These are phyloP conservation scores for Conoideocrella luteorostrata DNA, from an alignment of 2,329 filamentous ascomycete species.

Conservation along the genomic window DNA sequence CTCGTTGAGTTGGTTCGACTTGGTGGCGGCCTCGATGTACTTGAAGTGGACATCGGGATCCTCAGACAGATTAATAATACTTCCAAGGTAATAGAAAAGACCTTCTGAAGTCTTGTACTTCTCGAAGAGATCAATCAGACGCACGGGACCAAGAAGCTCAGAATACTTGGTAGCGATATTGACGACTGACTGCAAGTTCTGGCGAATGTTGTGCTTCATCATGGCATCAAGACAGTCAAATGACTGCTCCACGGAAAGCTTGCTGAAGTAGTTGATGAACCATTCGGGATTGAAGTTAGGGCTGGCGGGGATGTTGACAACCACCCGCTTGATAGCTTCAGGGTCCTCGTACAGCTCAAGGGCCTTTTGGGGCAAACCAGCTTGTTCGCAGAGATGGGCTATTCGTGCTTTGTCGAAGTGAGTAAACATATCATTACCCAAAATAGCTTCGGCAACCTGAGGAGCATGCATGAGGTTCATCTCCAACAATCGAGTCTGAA, in stretches of 20 bases:
- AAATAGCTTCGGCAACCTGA: constrained; percentile 94
- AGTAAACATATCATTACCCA: constrained; percentile 97
- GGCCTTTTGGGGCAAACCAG: constrained; percentile 78
- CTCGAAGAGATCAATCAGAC: constrained; percentile 88
- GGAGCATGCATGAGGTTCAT: constrained; percentile 97
- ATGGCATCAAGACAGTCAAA: constrained; percentile 92
- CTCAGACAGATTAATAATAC: constrained; percentile 94
- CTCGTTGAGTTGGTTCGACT: constrained; percentile 88
- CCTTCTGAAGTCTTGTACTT: constrained; percentile 97
- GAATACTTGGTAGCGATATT: constrained; percentile 98
- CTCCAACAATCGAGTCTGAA: constrained; percentile 92
- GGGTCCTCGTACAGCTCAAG: constrained; percentile 94
- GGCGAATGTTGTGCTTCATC: constrained; percentile 93
- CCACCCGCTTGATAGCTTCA: constrained; percentile 80
- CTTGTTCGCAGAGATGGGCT: constrained; percentile 86
- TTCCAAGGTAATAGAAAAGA: constrained; percentile 96
- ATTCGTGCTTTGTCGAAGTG: constrained; percentile 91
- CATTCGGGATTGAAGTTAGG: constrained; percentile 88
- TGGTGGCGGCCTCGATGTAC: constrained; percentile 95
- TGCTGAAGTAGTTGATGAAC: constrained; percentile 87
- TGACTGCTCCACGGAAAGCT: constrained; percentile 90
- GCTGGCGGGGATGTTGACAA: constrained; percentile 73
- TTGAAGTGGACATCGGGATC: constrained; percentile 97
- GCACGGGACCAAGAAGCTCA: constrained; percentile 81
- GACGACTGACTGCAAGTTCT: constrained; percentile 91